Conservation (phyloP, 495 filamentous ascomycete species). For the Xylaria intraflava region DNA sequence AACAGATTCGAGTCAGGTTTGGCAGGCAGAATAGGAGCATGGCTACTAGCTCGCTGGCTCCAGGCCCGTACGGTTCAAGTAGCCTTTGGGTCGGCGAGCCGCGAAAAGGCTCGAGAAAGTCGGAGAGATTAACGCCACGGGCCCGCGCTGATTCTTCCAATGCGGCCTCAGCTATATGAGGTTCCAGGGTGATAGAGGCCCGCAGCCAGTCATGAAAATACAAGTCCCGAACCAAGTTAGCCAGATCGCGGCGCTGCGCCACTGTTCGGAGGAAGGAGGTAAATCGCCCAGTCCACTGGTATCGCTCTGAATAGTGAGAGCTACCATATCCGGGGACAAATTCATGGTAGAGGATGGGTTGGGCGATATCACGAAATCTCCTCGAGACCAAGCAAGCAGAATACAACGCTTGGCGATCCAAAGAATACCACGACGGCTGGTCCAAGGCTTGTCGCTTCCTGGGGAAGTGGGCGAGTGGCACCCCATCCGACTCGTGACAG, state of each 20-base stretch:
- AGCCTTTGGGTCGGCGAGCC: background rate
- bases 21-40: slow-evolving; percentile 16
- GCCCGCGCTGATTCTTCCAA: slow-evolving; percentile 4
- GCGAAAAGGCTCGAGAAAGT: slow-evolving; percentile 13
- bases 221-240: slow-evolving; percentile 2
- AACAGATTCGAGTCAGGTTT: slow-evolving; percentile 6
- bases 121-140: slow-evolving; percentile 9
- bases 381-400: slow-evolving; percentile 14
- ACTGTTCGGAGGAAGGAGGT: slow-evolving; percentile 6
- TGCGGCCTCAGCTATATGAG: background rate
- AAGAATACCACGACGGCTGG: slow-evolving; percentile 14
- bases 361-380: slow-evolving; percentile 10
- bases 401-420: slow-evolving; percentile 9
- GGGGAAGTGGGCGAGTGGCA: slow-evolving; percentile 5
- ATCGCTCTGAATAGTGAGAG: background rate
- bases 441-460: background rate
- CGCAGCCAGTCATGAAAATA: background rate
- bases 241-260: slow-evolving; percentile 7
- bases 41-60: slow-evolving; percentile 3
- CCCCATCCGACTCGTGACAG: slow-evolving; percentile 7
- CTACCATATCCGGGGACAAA: slow-evolving; percentile 14
- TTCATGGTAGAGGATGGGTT: slow-evolving; percentile 15
- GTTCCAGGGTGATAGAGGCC: background rate
- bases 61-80: slow-evolving; percentile 1
- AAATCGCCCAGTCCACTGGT: slow-evolving; percentile 10